Conservation (phyloP, 129 eudicot genomes). For the Rutidosis leptorrhynchoides region DNA sequence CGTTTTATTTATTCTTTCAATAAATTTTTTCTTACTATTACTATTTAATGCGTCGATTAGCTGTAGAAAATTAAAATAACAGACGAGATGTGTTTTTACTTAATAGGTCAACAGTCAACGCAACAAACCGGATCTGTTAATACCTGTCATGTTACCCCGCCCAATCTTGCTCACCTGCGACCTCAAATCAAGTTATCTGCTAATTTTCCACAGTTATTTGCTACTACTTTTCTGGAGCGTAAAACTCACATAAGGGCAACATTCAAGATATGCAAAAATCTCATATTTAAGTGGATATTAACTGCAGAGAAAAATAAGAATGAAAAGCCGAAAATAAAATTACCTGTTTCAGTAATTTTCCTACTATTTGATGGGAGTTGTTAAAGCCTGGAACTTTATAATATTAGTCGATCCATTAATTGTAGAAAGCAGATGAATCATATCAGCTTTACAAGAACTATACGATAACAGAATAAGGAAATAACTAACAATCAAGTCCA, state of each 20-base stretch:
- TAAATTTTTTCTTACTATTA: no score
- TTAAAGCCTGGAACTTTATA: neutral
- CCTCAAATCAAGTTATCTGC: neutral
- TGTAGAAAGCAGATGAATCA: neutral
- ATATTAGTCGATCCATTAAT: no score
- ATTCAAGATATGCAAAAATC: neutral
- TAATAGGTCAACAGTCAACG: neutral
- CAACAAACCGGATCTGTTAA: neutral
- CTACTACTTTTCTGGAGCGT: neutral
- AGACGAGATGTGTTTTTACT: neutral
- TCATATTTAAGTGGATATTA: neutral
- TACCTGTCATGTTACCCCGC: neutral
- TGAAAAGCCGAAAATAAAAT: neutral
- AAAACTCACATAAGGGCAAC: neutral
- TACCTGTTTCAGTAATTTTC: neutral
- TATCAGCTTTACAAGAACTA: neutral
- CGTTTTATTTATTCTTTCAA: no score
- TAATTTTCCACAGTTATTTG: no score
- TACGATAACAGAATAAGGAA: neutral
- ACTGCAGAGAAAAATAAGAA: neutral
- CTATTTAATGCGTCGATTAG: neutral
- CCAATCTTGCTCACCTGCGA: neutral
- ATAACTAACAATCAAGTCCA: constrained; percentile 19
- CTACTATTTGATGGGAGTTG: neutral
- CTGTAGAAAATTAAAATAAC: neutral